A percentile compares a stretch with the other conserved stretches of the same genome.
Evolutionary conservation across 2,329 filamentous ascomycete species (phyloP).

Genomic region (Fusarium armeniacum): DNA sequence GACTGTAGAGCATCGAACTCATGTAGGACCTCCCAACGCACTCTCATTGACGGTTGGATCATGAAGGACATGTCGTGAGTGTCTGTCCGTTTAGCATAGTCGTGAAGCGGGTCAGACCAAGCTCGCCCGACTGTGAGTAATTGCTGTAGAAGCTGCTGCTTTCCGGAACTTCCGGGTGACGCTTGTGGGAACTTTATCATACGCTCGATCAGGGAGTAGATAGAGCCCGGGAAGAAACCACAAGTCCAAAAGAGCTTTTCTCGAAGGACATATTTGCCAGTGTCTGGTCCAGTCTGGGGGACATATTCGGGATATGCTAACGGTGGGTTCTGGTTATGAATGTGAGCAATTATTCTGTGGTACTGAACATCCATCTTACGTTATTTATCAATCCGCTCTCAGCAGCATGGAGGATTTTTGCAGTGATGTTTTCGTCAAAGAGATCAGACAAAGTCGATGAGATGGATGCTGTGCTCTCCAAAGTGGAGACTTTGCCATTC

Average conservation of each 20-base stretch:
- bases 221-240: slow-evolving; percentile 57
- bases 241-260: slow-evolving; percentile 55
- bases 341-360: rapidly evolving
- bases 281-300: slow-evolving; percentile 30
- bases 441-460: slow-evolving; percentile 12
- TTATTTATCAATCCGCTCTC: slow-evolving; percentile 33
- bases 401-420: slow-evolving; percentile 37
- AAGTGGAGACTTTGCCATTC: neutral
- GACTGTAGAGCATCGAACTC: slow-evolving; percentile 56
- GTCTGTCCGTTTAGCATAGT: slow-evolving; percentile 57
- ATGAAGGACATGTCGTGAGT: slow-evolving; percentile 70
- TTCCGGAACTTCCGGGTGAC: slow-evolving; percentile 24
- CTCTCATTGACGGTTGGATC: slow-evolving; percentile 63
- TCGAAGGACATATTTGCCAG: slow-evolving; percentile 40
- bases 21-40: slow-evolving; percentile 62
- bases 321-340: slow-evolving; percentile 29
- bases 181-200: slow-evolving; percentile 51
- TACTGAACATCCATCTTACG: neutral
- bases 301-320: slow-evolving; percentile 45
- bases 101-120: slow-evolving; percentile 56
- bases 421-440: slow-evolving; percentile 43
- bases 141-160: slow-evolving; percentile 45
- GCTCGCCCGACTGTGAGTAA: slow-evolving; percentile 40
- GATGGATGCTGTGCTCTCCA: neutral
- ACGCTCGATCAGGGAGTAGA: slow-evolving; percentile 55